Base-by-base conservation (phyloP, 2,329 filamentous ascomycete genomes). In the Scopulariopsis brevicaulis region DNA sequence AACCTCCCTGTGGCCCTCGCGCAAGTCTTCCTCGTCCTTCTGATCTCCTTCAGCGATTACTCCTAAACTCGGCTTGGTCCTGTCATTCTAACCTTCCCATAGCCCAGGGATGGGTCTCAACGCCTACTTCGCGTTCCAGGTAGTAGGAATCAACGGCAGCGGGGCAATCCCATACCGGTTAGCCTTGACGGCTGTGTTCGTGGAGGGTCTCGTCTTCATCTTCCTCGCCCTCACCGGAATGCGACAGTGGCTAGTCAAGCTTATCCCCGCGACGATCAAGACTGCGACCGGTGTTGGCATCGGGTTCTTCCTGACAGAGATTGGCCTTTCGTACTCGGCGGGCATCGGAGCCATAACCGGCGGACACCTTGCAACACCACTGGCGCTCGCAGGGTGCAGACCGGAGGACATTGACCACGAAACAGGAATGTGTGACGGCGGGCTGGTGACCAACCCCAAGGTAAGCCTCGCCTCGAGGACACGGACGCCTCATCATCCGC, bases 271-370 rank as follows among this genome's bases (percentile, higher is more conserved):
- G 2, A 85, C 82, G 2, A 79, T 86, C 64, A 86, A 86, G 69
- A 83, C 81, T 1, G 83, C 83, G 12, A 84, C 80, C 24, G 83
- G 83, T 22, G 83, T 85, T 4, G 83, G 83, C 1, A 86, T 86
- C 46, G 83, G 83, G 2, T 71, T 86, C 43, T 85, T 85, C 62
- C 72, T 86, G 25, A 84, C 83, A 0, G 77, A 84, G 61, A 83
- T 84, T 60, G 83, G 83, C 1, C 75, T 86, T 62, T 90, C 88
- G 0, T 94, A 94, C 68, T 85, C 84, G 24, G 84, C 88, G 53
- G 91, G 91, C 58, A 92, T 96, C 64, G 90, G 91, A 18, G 79
- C 89, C 35, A 85, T 96, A 61, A 90, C 87, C 0, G 90, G 90
- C 32, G 82, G 82, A 4, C 69, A 68, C 14, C 69, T 69, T 24